Conservation (phyloP, 139 green algal genomes). For the Coelastrella sp. region DNA sequence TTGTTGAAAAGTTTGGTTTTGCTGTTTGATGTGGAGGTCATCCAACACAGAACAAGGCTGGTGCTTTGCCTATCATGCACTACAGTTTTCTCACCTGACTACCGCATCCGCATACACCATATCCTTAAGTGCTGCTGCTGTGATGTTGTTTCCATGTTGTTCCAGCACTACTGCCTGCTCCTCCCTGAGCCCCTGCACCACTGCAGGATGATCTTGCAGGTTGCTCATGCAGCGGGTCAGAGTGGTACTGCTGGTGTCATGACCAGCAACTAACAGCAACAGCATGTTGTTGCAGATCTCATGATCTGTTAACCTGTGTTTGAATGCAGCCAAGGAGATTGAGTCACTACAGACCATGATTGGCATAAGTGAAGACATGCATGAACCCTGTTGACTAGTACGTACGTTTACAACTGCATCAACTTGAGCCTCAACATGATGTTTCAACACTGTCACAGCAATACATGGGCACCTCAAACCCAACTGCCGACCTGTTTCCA, state of each 20-base stretch:
- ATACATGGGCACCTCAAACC: not conserved
- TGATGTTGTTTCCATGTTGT: conserved; percentile 4
- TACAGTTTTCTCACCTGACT: conserved; percentile 31
- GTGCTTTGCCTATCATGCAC: too few relatives aligned
- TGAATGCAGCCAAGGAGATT: not conserved
- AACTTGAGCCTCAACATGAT: too few relatives aligned
- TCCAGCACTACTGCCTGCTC: conserved; percentile 24
- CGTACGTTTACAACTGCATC: too few relatives aligned
- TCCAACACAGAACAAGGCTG: too few relatives aligned
- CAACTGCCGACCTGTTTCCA: conserved; percentile 5
- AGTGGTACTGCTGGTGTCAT: conserved; percentile 39
- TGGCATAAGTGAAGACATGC: too few relatives aligned
- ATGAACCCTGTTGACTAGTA: too few relatives aligned
- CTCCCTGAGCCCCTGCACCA: not conserved
- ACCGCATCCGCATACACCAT: conserved; percentile 47
- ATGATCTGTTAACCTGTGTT: conserved; percentile 24
- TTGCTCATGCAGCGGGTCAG: conserved; percentile 30
- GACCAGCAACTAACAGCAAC: conserved; percentile 32
- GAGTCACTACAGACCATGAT: not conserved
- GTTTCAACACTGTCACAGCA: not conserved
- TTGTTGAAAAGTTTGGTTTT: too few relatives aligned
- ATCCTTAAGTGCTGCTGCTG: conserved; percentile 19
- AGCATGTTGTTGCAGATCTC: conserved; percentile 30
- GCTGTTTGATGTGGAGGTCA: too few relatives aligned
- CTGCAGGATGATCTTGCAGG: conserved; percentile 16